Evolutionary conservation across 306 rosid species (phyloP).

Genomic region (Vicia villosa): DNA sequence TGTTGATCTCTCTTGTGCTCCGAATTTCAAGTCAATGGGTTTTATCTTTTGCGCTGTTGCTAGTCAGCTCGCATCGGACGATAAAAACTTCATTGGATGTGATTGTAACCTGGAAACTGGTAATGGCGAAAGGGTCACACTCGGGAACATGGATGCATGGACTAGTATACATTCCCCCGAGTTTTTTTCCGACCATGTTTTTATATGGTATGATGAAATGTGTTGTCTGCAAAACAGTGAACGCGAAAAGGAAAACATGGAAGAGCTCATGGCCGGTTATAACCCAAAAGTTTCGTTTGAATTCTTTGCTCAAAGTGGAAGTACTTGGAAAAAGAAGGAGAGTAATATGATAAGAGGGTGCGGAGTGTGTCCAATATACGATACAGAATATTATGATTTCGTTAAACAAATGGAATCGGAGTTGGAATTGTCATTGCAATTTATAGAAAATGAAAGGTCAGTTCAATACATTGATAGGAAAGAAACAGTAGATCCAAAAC

Average conservation of each 20-base stretch:
- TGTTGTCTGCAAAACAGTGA: too few species aligned
- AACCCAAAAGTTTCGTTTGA: constrained; percentile 29
- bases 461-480: constrained; percentile 9
- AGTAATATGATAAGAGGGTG: constrained; percentile 21
- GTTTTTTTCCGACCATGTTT: constrained; percentile 22
- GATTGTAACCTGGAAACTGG: constrained; percentile 26
- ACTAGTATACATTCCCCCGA: constrained; percentile 10
- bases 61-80: constrained; percentile 10
- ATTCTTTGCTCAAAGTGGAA: constrained; percentile 31
- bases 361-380: constrained; percentile 33
- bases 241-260: constrained; percentile 5
- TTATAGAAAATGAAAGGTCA: neutral
- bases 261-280: neutral
- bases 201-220: constrained; percentile 30
- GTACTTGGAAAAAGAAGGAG: constrained; percentile 3
- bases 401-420: constrained; percentile 7
- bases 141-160: constrained; percentile 12
- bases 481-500: neutral
- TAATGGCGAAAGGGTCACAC: neutral
- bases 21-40: constrained; percentile 13
- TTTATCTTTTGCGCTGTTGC: constrained; percentile 27
- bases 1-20: constrained; percentile 19
- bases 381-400: constrained; percentile 8
- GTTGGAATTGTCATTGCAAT: neutral
- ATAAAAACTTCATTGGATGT: constrained; percentile 24